Evolutionary conservation across 768 basidiomycete species (phyloP).

Genomic region (Rhizopogon salebrosus): DNA sequence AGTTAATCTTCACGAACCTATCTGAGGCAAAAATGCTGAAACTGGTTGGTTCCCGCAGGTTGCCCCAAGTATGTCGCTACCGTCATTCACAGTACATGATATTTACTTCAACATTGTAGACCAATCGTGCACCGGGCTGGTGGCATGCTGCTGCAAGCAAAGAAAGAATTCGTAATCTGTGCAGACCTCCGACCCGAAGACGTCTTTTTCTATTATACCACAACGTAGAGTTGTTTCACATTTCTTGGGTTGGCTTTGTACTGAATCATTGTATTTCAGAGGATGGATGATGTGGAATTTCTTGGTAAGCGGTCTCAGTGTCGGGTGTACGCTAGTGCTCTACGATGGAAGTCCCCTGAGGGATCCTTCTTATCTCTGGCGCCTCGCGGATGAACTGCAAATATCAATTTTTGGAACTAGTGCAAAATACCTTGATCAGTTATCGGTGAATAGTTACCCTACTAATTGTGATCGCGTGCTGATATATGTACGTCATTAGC

Average conservation of each 20-base stretch:
- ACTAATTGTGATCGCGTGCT: constrained; percentile 2
- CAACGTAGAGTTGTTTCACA: constrained; percentile 46
- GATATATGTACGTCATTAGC: constrained; percentile 21
- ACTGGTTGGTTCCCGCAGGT: constrained; percentile 13
- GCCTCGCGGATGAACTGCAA: constrained; percentile 57
- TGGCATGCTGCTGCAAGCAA: constrained; percentile 70
- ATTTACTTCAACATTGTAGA: constrained; percentile 30
- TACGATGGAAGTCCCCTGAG: constrained; percentile 80
- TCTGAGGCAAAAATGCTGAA: neutral
- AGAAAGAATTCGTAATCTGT: constrained; percentile 67
- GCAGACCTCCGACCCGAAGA: constrained; percentile 61
- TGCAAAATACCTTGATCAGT: constrained; percentile 78
- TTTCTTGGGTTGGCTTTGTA: neutral
- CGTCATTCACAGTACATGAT: neutral
- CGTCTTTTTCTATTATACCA: constrained; percentile 81
- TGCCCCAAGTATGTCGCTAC: constrained; percentile 48
- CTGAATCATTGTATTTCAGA: constrained; percentile 29
- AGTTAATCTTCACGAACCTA: neutral
- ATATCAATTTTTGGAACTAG: constrained; percentile 81
- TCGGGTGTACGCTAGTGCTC: constrained; percentile 68
- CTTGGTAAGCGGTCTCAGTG: constrained; percentile 57
- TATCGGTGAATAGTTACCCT: constrained; percentile 44
- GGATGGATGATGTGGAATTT: constrained; percentile 96
- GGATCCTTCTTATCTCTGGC: constrained; percentile 63
- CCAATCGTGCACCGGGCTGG: constrained; percentile 77